Evolutionary conservation across 495 filamentous ascomycete genomes (phyloP).

Genomic region (Penicillium nucicola): DNA sequence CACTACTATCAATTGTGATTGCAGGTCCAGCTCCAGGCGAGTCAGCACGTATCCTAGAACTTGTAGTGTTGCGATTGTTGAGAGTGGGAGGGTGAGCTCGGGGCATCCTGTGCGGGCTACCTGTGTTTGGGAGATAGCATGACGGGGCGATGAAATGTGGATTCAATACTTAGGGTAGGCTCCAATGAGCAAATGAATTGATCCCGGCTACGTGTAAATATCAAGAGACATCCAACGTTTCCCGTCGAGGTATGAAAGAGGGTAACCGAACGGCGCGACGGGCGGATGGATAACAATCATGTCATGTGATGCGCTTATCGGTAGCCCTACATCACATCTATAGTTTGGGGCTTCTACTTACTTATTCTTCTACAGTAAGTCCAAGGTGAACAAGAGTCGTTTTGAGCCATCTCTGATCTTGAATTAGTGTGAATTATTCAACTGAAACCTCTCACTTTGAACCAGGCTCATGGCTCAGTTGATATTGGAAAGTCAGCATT

Average conservation of each 20-base stretch:
- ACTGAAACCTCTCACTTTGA: too few relatives aligned
- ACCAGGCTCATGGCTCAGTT: too few relatives aligned
- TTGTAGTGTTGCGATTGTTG: not conserved
- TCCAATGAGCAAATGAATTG: not conserved
- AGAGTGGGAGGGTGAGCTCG: not conserved
- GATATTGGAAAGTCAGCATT: too few relatives aligned
- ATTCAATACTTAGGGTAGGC: not conserved
- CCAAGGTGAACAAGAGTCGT: too few relatives aligned
- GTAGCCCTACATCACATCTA: constrained; percentile 2
- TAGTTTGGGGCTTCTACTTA: too few relatives aligned
- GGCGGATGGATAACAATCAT: constrained; percentile 1
- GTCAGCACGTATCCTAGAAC: constrained; percentile 1
- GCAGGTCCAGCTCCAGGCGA: not conserved
- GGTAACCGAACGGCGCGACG: constrained; percentile 7
- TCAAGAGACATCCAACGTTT: constrained; percentile 1
- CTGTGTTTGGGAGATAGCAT: constrained; percentile 1
- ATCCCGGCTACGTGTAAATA: constrained; percentile 1
- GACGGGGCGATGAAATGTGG: not conserved
- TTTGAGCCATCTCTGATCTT: too few relatives aligned
- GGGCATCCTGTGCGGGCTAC: constrained; percentile 5
- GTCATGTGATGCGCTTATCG: constrained; percentile 20
- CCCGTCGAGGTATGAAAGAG: constrained; percentile 11
- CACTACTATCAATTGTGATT: constrained; percentile 1
- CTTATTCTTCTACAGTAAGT: too few relatives aligned
- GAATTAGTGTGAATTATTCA: too few relatives aligned